Conservation (phyloP, 495 filamentous ascomycete genomes). For the Letharia columbiana region DNA sequence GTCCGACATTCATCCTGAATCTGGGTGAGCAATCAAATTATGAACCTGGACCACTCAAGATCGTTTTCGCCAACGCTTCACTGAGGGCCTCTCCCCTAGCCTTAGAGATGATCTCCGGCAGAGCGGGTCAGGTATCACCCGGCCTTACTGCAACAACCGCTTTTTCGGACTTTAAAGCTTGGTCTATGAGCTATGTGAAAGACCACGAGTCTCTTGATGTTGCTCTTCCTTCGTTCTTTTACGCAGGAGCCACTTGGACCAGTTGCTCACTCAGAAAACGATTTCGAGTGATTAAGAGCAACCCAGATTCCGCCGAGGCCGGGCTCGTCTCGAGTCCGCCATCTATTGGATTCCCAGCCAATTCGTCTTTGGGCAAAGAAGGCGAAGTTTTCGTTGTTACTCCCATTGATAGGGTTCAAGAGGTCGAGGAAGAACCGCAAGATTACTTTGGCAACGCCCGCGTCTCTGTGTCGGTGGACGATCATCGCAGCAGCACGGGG, state of each 20-base stretch:
- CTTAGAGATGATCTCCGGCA: slow-evolving; percentile 42
- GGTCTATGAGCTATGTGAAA: slow-evolving; percentile 46
- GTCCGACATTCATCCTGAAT: slow-evolving; percentile 62
- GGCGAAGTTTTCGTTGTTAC: slow-evolving; percentile 7
- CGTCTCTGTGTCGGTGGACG: slow-evolving; percentile 6
- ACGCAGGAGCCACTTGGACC: slow-evolving; percentile 52
- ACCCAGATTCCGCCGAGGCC: slow-evolving; percentile 19
- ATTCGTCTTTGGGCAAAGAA: slow-evolving; percentile 14
- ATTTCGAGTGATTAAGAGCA: slow-evolving; percentile 52
- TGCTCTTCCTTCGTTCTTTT: slow-evolving; percentile 42
- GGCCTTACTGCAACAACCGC: slow-evolving; percentile 31
- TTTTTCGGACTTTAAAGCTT: slow-evolving; percentile 52
- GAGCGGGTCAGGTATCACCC: slow-evolving; percentile 31
- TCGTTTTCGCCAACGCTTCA: slow-evolving; percentile 52
- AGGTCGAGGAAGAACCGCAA: slow-evolving; percentile 28
- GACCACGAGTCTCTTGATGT: slow-evolving; percentile 40
- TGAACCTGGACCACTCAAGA: slow-evolving; percentile 41
- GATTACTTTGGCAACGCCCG: slow-evolving; percentile 41
- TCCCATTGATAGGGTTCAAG: slow-evolving; percentile 10
- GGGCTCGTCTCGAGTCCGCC: slow-evolving; percentile 16
- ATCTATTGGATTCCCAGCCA: slow-evolving; percentile 16
- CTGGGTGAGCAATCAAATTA: slow-evolving; percentile 45
- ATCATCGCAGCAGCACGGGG: slow-evolving; percentile 2
- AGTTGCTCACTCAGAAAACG: slow-evolving; percentile 54
- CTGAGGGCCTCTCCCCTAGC: slow-evolving; percentile 42